Percentiles rank a stretch among this genome's conserved stretches.
phyloP scores from a whole-genome alignment of 2,329 filamentous ascomycete species.

The Magnaporthiopsis incrustans region DNA sequence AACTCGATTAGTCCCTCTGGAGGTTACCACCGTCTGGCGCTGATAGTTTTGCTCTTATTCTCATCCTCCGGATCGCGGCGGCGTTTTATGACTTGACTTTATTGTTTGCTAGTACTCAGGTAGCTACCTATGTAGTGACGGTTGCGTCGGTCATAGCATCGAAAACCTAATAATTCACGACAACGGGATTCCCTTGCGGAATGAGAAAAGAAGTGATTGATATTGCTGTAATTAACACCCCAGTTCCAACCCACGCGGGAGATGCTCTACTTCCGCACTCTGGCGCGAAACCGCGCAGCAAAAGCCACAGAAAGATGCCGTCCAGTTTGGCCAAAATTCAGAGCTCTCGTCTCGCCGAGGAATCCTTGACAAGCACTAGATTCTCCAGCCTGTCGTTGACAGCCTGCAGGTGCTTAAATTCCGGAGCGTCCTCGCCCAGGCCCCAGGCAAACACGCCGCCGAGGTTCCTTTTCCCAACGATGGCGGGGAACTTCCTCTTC shows the following conservation, averaged over 20 bases:
- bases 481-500: slow-evolving; percentile 49
- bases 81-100: neutral
- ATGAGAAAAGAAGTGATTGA: neutral
- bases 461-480: slow-evolving; percentile 47
- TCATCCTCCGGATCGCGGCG: neutral
- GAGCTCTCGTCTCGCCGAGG: neutral
- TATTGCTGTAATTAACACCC: neutral
- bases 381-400: slow-evolving; percentile 19
- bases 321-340: neutral
- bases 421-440: slow-evolving; percentile 55
- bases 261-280: too few species aligned
- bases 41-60: neutral
- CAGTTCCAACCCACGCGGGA: too few species aligned
- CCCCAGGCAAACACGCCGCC: slow-evolving; percentile 73
- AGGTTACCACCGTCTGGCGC: neutral
- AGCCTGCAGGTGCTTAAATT: slow-evolving; percentile 32
- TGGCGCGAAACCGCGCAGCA: too few species aligned
- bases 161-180: neutral
- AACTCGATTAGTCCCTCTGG: neutral
- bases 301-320: neutral
- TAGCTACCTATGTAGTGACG: too few species aligned
- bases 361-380: neutral
- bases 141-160: neutral
- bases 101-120: too few species aligned
- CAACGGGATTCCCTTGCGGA: neutral